Evolutionary conservation across 2,329 filamentous ascomycete genomes (phyloP).

Genomic region (Aspergillus niger): DNA sequence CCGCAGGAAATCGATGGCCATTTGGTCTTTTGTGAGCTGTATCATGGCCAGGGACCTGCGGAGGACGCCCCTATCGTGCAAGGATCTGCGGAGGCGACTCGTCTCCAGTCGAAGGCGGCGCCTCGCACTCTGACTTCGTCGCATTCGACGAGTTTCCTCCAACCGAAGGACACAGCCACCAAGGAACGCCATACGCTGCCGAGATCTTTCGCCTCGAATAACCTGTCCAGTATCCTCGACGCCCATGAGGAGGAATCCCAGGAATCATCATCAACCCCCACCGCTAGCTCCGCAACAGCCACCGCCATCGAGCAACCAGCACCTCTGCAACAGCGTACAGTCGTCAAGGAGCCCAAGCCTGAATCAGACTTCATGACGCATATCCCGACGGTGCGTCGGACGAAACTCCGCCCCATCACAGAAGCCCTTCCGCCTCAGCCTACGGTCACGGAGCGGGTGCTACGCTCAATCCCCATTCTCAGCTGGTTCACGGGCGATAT

Average conservation of each 20-base stretch:
- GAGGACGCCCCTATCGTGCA: constrained; percentile 66
- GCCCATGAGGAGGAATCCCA: constrained; percentile 37
- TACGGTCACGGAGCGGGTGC: constrained; percentile 63
- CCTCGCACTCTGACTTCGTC: constrained; percentile 39
- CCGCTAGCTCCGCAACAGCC: constrained; percentile 47
- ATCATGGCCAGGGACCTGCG: constrained; percentile 64
- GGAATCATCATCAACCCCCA: constrained; percentile 34
- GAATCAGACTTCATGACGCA: constrained; percentile 54
- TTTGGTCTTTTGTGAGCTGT: constrained; percentile 70
- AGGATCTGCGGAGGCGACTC: constrained; percentile 32
- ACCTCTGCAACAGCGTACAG: constrained; percentile 32
- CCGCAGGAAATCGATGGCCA: constrained; percentile 72
- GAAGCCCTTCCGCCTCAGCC: constrained; percentile 71
- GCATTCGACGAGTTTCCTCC: constrained; percentile 39
- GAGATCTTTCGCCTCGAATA: constrained; percentile 44
- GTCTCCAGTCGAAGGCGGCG: constrained; percentile 30
- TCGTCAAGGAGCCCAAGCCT: constrained; percentile 34
- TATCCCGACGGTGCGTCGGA: constrained; percentile 68
- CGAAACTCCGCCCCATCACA: constrained; percentile 66
- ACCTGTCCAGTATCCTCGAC: constrained; percentile 34
- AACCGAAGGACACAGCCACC: constrained; percentile 23
- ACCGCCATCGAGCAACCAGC: constrained; percentile 27
- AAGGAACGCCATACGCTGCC: constrained; percentile 41
- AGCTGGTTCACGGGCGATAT: constrained; percentile 67
- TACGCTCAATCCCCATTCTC: constrained; percentile 68